Base-by-base conservation (phyloP, 768 basidiomycete genomes). In the Panus rudis region DNA sequence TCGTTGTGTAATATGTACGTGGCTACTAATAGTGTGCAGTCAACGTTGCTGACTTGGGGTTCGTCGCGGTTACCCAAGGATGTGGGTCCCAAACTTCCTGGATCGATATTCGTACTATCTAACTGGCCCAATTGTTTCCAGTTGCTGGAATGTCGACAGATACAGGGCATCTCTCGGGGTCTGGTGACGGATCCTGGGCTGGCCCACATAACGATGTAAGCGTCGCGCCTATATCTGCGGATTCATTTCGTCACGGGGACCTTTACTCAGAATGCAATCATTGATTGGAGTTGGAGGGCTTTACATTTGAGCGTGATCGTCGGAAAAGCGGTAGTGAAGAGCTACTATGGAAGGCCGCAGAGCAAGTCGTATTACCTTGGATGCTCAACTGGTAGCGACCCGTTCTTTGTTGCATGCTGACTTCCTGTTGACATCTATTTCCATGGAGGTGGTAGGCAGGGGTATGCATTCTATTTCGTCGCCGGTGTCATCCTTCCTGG, bases 291-390 rank as follows among this genome's bases (percentile, higher is more conserved):
- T 10, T 49, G 41, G 38, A 45, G 51, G 6, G 45, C 50, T 10
- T 41, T 54, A 33, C 55, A 53, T 33, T 35, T 43, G 8, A 37
- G 32, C 23, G 41, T 45, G 1, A 43, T 54, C 14, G 28, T 46
- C 12, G 50, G 43, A 4, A 53, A 56, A 32, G 37, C 45, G 37
- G 33, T 56, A 13, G 44, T 52, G 11, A 27, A 41, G 12, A 34
- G 39, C 20, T 56, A 52, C 37, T 56, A 56, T 42, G 11, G 7
- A 3, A 20, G 28, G 11, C 16, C 17, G 14, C 28, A 38, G 16
- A 39, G 37, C 24, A 54, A 53, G 43, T 49, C 45, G 8, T 56
- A 56, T 33, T 56, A 42, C 34, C 20, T 50, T n/a, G 55, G 55
- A 12, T 56, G 55, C 42, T 54, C 52, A 6, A 54, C 50, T n/a